These are phyloP conservation scores for Trichoderma pleuroti DNA, from an alignment of 2,329 filamentous ascomycete genomes.

Conservation along the genomic window DNA sequence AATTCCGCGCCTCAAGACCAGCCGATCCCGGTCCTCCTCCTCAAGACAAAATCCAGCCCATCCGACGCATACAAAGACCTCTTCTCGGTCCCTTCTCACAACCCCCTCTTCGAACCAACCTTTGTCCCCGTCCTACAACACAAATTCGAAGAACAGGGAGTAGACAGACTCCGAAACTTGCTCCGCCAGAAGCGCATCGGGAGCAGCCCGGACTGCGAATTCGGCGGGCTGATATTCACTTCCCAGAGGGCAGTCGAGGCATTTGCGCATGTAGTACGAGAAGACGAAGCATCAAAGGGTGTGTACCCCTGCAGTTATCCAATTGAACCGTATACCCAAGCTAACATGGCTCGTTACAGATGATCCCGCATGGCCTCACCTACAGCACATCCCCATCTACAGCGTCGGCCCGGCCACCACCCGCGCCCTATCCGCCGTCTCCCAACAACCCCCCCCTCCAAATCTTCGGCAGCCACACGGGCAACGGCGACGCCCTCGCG, in stretches of 20 bases:
- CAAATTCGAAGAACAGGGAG: slow-evolving; percentile 57
- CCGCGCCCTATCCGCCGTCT: slow-evolving; percentile 61
- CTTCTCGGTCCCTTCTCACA: slow-evolving; percentile 45
- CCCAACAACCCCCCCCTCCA: slow-evolving; percentile 49
- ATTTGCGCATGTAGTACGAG: slow-evolving; percentile 60
- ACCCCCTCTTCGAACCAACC: slow-evolving; percentile 53
- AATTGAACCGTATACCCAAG: not conserved
- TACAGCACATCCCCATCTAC: slow-evolving; percentile 62
- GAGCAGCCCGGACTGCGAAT: slow-evolving; percentile 39
- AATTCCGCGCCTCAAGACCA: slow-evolving; percentile 9
- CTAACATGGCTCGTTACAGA: not conserved
- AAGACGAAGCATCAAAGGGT: slow-evolving; percentile 26
- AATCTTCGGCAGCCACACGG: slow-evolving; percentile 76
- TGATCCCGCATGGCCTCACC: slow-evolving; percentile 44
- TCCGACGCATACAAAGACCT: slow-evolving; percentile 69
- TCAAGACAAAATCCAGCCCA: slow-evolving; percentile 74
- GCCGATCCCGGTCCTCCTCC: slow-evolving; percentile 56
- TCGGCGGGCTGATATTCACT: slow-evolving; percentile 79
- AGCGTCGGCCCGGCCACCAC: slow-evolving; percentile 79
- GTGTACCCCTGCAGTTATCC: not conserved
- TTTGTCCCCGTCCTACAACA: slow-evolving; percentile 80
- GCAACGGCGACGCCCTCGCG: slow-evolving; percentile 78
- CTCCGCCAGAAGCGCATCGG: slow-evolving; percentile 46
- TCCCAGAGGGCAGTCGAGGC: slow-evolving; percentile 81
- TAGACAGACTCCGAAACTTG: slow-evolving; percentile 50